Base-by-base conservation (phyloP, 1,284 basidiomycete genomes). In the Psilocybe mexicana region DNA sequence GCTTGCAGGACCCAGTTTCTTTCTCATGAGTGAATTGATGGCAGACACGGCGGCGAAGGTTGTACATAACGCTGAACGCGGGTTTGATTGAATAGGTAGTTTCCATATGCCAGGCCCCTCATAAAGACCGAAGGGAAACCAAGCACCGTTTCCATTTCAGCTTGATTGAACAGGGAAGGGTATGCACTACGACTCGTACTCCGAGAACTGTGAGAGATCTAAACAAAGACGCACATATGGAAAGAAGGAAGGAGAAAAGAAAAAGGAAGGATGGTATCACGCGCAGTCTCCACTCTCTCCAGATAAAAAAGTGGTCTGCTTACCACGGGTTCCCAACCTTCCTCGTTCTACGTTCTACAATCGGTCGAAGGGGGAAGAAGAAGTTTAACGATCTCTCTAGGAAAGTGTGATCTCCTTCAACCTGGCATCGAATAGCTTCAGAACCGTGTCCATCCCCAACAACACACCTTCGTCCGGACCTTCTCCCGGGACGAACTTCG, bases 381-480 rank as follows among this genome's bases (percentile, higher is more conserved):
- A 18, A 18, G 18, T 18, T 18, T 18, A 18, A 18, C 18, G 18
- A 18, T 18, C 18, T 18, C 18, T 18, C 18, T 18, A 18, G 18
- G 18, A 54, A 44, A 40, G 25, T 12, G 52, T 35, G 36, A 58
- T 43, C n/a, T 58, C 52, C 47, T 54, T 49, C 18, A 87, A 77
- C 51, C 84, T 72, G 5, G 76, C 84, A 53, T 86, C 78, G 35
- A 94, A 63, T 59, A 94, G 70, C 6, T 63, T 68, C 28, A 88
- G 67, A 10, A 88, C 73, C 0, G 87, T 93, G 48, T 83, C 76
- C 54, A 96, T 55, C 0, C 94, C 94, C 18, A 79, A 72, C 58
- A 96, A 70, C 5, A 94, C 86, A 0, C 93, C 90, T 48, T 82
- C 70, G 72, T 98, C 96, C 0, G 87, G 85, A 1, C 95, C 96